phyloP scores from a whole-genome alignment of 164 flowering plant species.

The Sextonia rubra region DNA sequence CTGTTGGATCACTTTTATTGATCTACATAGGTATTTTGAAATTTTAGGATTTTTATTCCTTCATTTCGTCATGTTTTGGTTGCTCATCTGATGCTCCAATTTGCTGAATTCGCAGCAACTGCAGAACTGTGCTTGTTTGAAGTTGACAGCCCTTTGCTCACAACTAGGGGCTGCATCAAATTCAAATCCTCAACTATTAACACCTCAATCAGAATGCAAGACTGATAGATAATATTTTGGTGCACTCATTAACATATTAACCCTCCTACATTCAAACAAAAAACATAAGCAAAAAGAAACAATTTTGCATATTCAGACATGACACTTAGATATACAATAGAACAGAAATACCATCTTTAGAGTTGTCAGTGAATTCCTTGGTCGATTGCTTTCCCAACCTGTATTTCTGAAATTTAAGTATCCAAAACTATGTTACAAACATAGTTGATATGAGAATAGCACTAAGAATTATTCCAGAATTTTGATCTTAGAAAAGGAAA shows the following conservation, averaged over 20 bases:
- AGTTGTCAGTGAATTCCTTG: slow-evolving; percentile 72
- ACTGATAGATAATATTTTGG: not conserved
- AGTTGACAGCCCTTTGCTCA: no score
- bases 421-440: not conserved
- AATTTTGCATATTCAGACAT: slow-evolving; percentile 6
- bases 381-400: slow-evolving; percentile 83
- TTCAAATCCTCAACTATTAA: not conserved
- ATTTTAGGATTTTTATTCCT: no score
- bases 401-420: slow-evolving; percentile 61
- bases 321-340: no score
- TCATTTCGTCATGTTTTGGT: no score
- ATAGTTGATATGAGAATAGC: not conserved
- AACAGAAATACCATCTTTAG: slow-evolving; percentile 66
- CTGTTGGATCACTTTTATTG: no score
- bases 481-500: not conserved
- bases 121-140: no score
- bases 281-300: not conserved
- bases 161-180: no score
- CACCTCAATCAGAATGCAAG: not conserved
- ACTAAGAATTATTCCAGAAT: not conserved
- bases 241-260: not conserved
- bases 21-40: no score
- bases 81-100: no score
- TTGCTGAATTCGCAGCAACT: not conserved
- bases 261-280: not conserved